Evolutionary conservation across 345 rosid species (phyloP).

Genomic region (Anastatica hierochuntica): DNA sequence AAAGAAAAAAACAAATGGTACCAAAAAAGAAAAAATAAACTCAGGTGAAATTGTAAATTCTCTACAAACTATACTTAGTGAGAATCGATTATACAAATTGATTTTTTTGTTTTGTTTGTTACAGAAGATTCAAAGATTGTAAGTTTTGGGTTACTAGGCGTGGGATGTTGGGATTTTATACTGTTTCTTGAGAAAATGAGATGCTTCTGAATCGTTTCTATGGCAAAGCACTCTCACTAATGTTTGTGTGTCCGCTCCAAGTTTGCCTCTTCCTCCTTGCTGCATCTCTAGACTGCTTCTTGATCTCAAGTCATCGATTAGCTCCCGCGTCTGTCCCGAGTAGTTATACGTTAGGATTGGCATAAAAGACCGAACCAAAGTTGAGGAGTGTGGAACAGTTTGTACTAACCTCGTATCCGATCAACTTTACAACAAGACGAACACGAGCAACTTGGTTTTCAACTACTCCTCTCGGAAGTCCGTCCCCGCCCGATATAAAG

Average conservation of each 20-base stretch:
- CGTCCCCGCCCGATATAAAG: slow-evolving; percentile 93
- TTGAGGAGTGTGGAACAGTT: too few relatives aligned
- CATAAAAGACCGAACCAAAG: too few relatives aligned
- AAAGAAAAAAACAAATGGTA: too few relatives aligned
- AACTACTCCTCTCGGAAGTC: slow-evolving; percentile 94
- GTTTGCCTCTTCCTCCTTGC: slow-evolving; percentile 49
- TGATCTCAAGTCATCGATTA: slow-evolving; percentile 71
- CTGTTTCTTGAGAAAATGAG: slow-evolving; percentile 86
- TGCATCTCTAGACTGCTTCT: slow-evolving; percentile 49
- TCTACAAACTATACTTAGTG: too few relatives aligned
- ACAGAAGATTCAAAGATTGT: too few relatives aligned
- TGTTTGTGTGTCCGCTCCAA: slow-evolving; percentile 74
- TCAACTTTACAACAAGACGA: slow-evolving; percentile 69
- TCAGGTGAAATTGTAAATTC: too few relatives aligned
- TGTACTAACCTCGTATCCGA: slow-evolving; percentile 67
- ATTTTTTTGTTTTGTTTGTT: too few relatives aligned
- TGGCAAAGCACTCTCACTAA: slow-evolving; percentile 79
- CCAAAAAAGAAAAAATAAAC: too few relatives aligned
- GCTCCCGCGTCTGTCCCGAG: slow-evolving; percentile 65
- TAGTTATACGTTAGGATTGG: too few relatives aligned
- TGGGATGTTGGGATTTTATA: slow-evolving; percentile 80
- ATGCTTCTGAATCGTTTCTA: slow-evolving; percentile 78
- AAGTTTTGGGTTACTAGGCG: too few relatives aligned
- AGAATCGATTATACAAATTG: too few relatives aligned
- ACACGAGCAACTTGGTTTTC: slow-evolving; percentile 88